Conservation (phyloP, 2,329 filamentous ascomycete species). For the Magnaporthales sp. region DNA sequence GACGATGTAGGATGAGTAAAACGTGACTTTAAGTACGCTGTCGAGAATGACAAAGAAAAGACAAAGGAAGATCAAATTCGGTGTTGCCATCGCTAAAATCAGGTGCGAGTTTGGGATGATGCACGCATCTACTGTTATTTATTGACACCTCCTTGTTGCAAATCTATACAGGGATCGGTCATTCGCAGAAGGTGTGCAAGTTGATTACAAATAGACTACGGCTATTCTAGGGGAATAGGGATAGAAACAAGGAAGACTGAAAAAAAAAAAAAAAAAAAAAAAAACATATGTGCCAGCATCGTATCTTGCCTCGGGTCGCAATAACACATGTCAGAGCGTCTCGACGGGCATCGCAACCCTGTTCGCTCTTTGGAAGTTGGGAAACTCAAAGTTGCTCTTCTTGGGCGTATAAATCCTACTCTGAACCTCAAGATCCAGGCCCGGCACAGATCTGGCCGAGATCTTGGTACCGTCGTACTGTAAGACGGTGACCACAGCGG, state of each 20-base stretch:
- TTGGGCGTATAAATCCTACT: slow-evolving; percentile 15
- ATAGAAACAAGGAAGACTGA: not conserved
- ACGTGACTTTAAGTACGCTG: not conserved
- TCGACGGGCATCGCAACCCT: not conserved
- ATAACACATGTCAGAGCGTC: not conserved
- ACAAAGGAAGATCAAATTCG: not conserved
- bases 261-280: not conserved
- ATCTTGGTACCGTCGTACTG: slow-evolving; percentile 24
- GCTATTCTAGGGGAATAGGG: not conserved
- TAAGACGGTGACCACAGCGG: not conserved
- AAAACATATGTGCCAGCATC: not conserved
- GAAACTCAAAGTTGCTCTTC: slow-evolving; percentile 13
- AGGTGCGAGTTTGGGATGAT: not conserved
- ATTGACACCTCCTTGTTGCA: not conserved
- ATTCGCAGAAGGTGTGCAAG: not conserved
- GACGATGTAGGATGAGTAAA: not conserved
- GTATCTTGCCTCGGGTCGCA: not conserved
- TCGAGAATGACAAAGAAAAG: not conserved
- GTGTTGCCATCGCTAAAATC: too few relatives aligned
- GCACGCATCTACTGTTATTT: too few relatives aligned
- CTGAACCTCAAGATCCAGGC: slow-evolving; percentile 28
- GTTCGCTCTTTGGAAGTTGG: slow-evolving; percentile 13
- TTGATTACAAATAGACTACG: not conserved
- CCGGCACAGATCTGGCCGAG: slow-evolving; percentile 18
- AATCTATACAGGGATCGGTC: not conserved